These are phyloP conservation scores for Nothophytophthora sp. DNA, from an alignment of 352 stramenopile genomes.

Conservation along the genomic window DNA sequence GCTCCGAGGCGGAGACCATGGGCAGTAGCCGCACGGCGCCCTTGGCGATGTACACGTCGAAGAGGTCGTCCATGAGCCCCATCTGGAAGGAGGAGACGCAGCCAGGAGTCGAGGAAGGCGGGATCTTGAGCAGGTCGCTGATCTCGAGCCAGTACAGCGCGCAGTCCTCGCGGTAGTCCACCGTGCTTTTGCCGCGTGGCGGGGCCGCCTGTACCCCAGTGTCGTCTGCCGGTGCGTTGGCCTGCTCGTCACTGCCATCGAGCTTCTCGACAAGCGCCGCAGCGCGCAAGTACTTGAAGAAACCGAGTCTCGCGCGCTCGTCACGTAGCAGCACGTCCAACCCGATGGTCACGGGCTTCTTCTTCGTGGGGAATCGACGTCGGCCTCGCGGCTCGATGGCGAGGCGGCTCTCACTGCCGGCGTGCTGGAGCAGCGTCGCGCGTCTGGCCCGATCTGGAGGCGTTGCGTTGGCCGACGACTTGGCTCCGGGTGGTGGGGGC, in stretches of 20 bases:
- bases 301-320: slow-evolving; percentile 50
- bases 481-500: too few species aligned
- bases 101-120: slow-evolving; percentile 18
- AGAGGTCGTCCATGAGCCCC: slow-evolving; percentile 61
- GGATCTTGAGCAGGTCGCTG: slow-evolving; percentile 66
- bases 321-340: slow-evolving; percentile 61
- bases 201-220: too few species aligned
- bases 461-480: too few species aligned
- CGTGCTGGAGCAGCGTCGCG: slow-evolving; percentile 17
- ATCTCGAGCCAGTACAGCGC: slow-evolving; percentile 77
- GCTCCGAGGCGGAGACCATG: slow-evolving; percentile 51
- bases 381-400: neutral
- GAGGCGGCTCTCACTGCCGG: slow-evolving; percentile 17
- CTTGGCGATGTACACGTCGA: slow-evolving; percentile 54
- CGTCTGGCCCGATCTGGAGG: slow-evolving; percentile 8
- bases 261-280: slow-evolving; percentile 43
- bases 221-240: too few species aligned
- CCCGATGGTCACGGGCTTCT: slow-evolving; percentile 39
- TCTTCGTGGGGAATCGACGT: slow-evolving; percentile 5
- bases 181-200: slow-evolving; percentile 18
- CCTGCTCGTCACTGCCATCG: slow-evolving; percentile 5
- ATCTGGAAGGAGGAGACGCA: slow-evolving; percentile 51
- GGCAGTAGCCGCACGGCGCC: slow-evolving; percentile 39
- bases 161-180: slow-evolving; percentile 60
- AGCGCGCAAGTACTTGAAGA: slow-evolving; percentile 53